Percentiles rank a stretch among this genome's conserved stretches.
These are phyloP conservation scores for Nicotiana tabacum DNA, from an alignment of 257 asterid species.

Conservation along the genomic window DNA sequence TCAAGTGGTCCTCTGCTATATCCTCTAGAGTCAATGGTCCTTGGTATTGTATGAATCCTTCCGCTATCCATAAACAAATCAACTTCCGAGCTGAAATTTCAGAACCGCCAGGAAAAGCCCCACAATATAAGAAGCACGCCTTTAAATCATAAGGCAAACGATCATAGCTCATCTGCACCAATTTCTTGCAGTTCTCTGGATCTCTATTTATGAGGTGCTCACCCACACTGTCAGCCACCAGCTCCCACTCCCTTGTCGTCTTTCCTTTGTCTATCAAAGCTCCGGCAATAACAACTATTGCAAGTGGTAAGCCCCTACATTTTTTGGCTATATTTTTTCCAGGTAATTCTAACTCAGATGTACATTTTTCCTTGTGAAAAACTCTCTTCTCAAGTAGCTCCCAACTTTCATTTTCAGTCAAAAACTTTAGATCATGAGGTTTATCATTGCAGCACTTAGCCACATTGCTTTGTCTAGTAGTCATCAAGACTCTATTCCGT, in stretches of 20 bases:
- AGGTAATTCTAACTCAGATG: slow-evolving; percentile 23
- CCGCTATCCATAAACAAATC: slow-evolving; percentile 49
- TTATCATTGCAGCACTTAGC: slow-evolving; percentile 29
- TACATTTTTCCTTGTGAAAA: slow-evolving; percentile 35
- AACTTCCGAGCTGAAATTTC: slow-evolving; percentile 41
- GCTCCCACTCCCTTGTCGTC: slow-evolving; percentile 33
- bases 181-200: slow-evolving; percentile 28
- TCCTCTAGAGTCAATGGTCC: slow-evolving; percentile 38
- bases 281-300: slow-evolving; percentile 55
- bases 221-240: slow-evolving; percentile 36
- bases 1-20: slow-evolving; percentile 41
- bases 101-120: slow-evolving; percentile 46
- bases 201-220: slow-evolving; percentile 32
- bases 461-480: slow-evolving; percentile 36
- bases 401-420: slow-evolving; percentile 43
- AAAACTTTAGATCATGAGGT: slow-evolving; percentile 34
- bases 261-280: slow-evolving; percentile 38
- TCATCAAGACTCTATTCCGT: slow-evolving; percentile 38
- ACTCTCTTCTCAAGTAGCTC: slow-evolving; percentile 40
- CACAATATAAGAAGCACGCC: slow-evolving; percentile 52
- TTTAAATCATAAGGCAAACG: slow-evolving; percentile 47
- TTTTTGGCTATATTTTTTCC: slow-evolving; percentile 40
- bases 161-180: slow-evolving; percentile 40
- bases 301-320: slow-evolving; percentile 51
- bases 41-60: slow-evolving; percentile 45